Percentiles rank a stretch among this genome's conserved stretches.
These are phyloP conservation scores for Hypomyces rosellus DNA, from an alignment of 2,329 filamentous ascomycete species.

Conservation along the genomic window DNA sequence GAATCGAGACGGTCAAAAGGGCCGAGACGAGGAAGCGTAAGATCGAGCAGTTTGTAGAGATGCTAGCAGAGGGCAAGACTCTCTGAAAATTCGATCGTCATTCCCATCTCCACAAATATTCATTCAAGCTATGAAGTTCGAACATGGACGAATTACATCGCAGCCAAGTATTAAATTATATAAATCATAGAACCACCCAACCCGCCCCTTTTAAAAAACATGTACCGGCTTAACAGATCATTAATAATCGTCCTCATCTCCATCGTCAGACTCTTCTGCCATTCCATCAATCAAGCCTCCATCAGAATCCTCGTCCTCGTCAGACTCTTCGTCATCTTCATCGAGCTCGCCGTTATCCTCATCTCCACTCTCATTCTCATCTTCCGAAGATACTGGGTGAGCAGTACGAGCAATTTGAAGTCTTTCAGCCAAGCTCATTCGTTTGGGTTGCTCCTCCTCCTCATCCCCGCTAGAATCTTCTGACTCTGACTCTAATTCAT, in stretches of 20 bases:
- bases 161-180: not conserved
- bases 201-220: not conserved
- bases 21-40: slow-evolving; percentile 24
- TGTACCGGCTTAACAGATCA: not conserved
- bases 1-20: slow-evolving; percentile 37
- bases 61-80: slow-evolving; percentile 30
- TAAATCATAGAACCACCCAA: not conserved
- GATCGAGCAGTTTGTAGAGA: slow-evolving; percentile 35
- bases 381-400: slow-evolving; percentile 15
- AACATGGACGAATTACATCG: not conserved
- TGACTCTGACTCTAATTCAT: slow-evolving; percentile 12
- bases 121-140: too few species aligned
- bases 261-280: slow-evolving; percentile 28
- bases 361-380: slow-evolving; percentile 15
- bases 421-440: slow-evolving; percentile 18
- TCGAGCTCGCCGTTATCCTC: slow-evolving; percentile 13
- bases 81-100: slow-evolving; percentile 11
- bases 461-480: slow-evolving; percentile 14
- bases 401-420: slow-evolving; percentile 17
- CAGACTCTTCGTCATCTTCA: slow-evolving; percentile 17
- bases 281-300: slow-evolving; percentile 25
- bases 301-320: not conserved
- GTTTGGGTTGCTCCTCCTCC: slow-evolving; percentile 5
- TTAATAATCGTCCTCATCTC: slow-evolving; percentile 3
- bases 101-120: too few species aligned